Evolutionary conservation across 1,139 yeast species (phyloP), one percentile per base, ranked within the genome.

Genomic region (Yamadazyma pseudoaaseri): DNA sequence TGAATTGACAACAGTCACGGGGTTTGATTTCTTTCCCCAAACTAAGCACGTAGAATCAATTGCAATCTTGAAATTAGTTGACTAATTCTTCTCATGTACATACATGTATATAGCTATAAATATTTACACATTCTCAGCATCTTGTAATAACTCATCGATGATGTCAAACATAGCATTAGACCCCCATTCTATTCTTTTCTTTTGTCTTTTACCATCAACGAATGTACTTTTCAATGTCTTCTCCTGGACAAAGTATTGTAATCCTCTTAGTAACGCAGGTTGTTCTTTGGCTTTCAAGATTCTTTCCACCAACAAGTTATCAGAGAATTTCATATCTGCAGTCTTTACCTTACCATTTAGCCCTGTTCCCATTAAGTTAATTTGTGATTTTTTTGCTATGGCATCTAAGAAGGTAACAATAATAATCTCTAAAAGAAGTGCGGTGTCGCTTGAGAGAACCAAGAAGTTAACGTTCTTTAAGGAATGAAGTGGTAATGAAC

Each of bases 391-490:
- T 53, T 81, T 86, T 10, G 81, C 95, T 10, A 83, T 49, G 15
- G 65, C 65, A 41, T 85, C 82, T 31, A 86, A 68, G 45, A 87
- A 67, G 6, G 85, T 78, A 15, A 82, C 81, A 36, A 90, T 61
- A 32, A 86, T 58, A 26, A 86, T 72, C 48, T 90, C 97, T 43
- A 86, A 45, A 49, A 92, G 87, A 18, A 89, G 58, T 24, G 70
- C 68, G 5, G 81, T 72, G 43, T 86, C 92, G 2, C 76, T 59
- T 2, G 77, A 66, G n/a, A 85, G 75, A 0, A 92, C 79, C 41
- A 89, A 60, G 43, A 92, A 83, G 47, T 92, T 85, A 20, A 86
- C 73, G 6, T 80, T 80, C 46, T 85, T 78, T 41, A 92, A 70
- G 2, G 83, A 60, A 49, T 86, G 92, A 33, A 92, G 64, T 4